Percentiles rank a stretch among this genome's conserved stretches.
These are phyloP conservation scores for Naganishia friedmannii DNA, from an alignment of 768 basidiomycete species.

Conservation along the genomic window DNA sequence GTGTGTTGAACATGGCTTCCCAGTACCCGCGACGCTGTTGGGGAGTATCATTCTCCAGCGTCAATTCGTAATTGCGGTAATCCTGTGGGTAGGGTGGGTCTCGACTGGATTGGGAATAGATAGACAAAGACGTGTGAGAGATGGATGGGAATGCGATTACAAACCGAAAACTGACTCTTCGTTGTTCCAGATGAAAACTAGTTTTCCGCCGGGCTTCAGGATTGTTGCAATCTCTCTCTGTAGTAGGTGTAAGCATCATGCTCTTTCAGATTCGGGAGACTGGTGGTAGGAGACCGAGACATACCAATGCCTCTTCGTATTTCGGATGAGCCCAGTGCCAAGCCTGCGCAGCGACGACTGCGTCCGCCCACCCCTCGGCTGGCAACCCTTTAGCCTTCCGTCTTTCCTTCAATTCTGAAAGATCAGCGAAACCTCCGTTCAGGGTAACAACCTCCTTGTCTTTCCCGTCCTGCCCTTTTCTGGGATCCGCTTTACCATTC, in stretches of 20 bases:
- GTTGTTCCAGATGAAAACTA: constrained; percentile 83
- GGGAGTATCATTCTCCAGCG: constrained; percentile 59
- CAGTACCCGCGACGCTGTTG: constrained; percentile 77
- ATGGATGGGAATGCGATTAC: not conserved
- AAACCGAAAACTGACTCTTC: constrained; percentile 54
- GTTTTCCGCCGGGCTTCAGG: constrained; percentile 69
- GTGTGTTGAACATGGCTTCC: constrained; percentile 66
- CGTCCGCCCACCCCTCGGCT: constrained; percentile 37
- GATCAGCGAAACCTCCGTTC: constrained; percentile 48
- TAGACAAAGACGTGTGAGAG: not conserved
- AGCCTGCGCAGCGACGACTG: constrained; percentile 59
- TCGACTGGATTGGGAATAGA: not conserved
- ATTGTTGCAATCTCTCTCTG: constrained; percentile 72
- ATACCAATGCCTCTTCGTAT: constrained; percentile 63
- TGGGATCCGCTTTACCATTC: constrained; percentile 25
- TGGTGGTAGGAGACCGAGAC: constrained; percentile 28
- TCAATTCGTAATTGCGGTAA: constrained; percentile 20
- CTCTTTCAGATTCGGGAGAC: not conserved
- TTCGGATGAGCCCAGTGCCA: constrained; percentile 87
- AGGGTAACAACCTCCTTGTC: constrained; percentile 34
- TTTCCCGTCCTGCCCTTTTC: not conserved
- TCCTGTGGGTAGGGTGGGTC: constrained; percentile 22
- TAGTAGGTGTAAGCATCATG: not conserved
- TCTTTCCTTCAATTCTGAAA: constrained; percentile 30
- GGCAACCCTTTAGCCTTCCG: constrained; percentile 16